A percentile compares a stretch with the other conserved stretches of the same genome.
These are phyloP conservation scores for Astragalus glycyphyllos DNA, from an alignment of 306 rosid genomes.

Conservation along the genomic window DNA sequence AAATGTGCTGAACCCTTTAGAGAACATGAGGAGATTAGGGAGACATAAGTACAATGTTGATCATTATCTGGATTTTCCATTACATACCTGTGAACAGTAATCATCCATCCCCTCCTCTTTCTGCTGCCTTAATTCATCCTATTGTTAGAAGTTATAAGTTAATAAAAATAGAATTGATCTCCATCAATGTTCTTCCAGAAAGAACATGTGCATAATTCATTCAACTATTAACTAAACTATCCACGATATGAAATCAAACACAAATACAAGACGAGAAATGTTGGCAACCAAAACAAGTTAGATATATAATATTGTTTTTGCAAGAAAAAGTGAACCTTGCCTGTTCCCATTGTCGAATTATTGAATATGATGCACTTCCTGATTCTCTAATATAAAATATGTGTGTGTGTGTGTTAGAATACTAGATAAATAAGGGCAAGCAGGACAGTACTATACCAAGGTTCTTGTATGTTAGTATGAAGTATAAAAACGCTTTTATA, in stretches of 20 bases:
- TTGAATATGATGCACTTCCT: constrained; percentile 19
- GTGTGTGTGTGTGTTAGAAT: background rate
- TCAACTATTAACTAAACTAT: constrained; percentile 22
- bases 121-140: constrained; percentile 91
- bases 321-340: constrained; percentile 15
- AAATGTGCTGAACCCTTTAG: constrained; percentile 11
- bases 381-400: constrained; percentile 1
- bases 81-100: constrained; percentile 84
- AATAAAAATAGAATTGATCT: constrained; percentile 36
- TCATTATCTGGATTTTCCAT: constrained; percentile 29
- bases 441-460: constrained; percentile 11
- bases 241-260: constrained; percentile 28
- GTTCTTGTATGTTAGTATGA: constrained; percentile 21
- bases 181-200: constrained; percentile 28
- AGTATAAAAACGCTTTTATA: constrained; percentile 11
- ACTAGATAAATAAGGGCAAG: constrained; percentile 4
- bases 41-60: constrained; percentile 34
- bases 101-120: constrained; percentile 99
- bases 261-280: constrained; percentile 7
- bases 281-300: constrained; percentile 22
- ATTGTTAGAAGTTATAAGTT: constrained; percentile 27
- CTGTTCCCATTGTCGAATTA: constrained; percentile 2
- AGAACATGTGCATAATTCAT: constrained; percentile 7
- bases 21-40: constrained; percentile 8
- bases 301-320: background rate